Base-by-base conservation (phyloP, 345 rosid species). In the Trapa incisa region DNA sequence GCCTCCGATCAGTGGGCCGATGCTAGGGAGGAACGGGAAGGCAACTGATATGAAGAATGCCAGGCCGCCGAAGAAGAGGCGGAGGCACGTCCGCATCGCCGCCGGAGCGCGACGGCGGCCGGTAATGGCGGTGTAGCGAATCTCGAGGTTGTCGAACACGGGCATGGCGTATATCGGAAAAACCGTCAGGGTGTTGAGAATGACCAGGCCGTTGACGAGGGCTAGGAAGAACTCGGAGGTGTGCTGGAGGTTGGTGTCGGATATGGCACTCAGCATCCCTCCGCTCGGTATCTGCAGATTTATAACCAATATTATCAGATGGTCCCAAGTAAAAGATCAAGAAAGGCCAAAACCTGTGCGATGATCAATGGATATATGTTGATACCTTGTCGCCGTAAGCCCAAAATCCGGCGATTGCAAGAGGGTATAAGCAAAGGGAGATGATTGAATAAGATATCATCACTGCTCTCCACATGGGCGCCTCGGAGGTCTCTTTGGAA, bases 81-180 rank as follows among this genome's bases (percentile, higher is more conserved):
- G 74, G 6, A 81, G 15, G 22, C 66, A 63, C 0, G 56, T 17
- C 0, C 87, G 84, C 54, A 78, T 76, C 77, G 71, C 32, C 77
- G 71, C 32, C 37, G 22, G 3, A 0, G 81, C 50, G 60, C 85
- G 79, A 8, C 47, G 37, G 33, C 38, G 67, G 22, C 65, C 70
- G 68, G 70, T 80, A 14, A 10, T 71, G 74, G 39, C 0, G 4
- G 37, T 9, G 68, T 76, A 82, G 6, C 41, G 36, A 13, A 74
- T 65, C 67, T 84, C 85, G 15, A 85, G 36, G 68, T 80, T 83
- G 82, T 85, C 89, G 37, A 87, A 81, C 39, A 70, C 80, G 1
- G 78, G 84, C 86, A 87, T 81, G 13, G 81, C 86, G 2, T 83
- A 85, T 72, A 84, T 77, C 75, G 75, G 89, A 75, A 80, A 85